Evolutionary conservation across 1,139 yeast species (phyloP), one percentile per base, ranked within the genome.

Genomic region (Pichia sp.): DNA sequence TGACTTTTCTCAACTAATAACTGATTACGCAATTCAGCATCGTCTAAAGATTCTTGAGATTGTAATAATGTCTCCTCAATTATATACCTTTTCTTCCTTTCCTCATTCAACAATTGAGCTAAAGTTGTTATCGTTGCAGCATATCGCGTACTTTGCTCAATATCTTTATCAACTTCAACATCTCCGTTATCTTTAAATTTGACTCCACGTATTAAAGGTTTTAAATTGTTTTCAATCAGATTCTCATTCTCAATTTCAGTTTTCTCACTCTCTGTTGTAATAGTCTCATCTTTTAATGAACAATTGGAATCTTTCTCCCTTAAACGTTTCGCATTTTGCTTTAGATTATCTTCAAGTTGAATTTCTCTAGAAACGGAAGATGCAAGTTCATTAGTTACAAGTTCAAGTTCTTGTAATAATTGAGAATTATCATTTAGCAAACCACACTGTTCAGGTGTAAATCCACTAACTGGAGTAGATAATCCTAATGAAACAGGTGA

Each of bases 321-420:
- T 17, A 17, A 15, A 10, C 18, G 11, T n/a, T 14, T 30, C 2
- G 30, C 14, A 11, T 41, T 37, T 6, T 47, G n/a, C 34, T 22
- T 43, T 19, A 79, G 46, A 39, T 63, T 65, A 40, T 66, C 64
- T 52, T 80, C 88, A 34, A 82, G 56, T 8, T 66, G 59, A 21
- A 81, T 64, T 57, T 83, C 93, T 37, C 91, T 65, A 40, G 74
- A 72, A 39, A 83, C 79, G 0, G 88, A 78, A 19, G 77, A 73
- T 0, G 88, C 89, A 39, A 83, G 66, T 54, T 83, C 93, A 18
- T 74, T 72, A 2, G 89, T 79, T 1, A 83, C 79, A 28, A 80
- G 56, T 46, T 79, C 81, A 37, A 83, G 61, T 55, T 83, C 91
- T 46, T 72, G 69, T 51, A 80, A 65, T 34, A 83, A 60, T 26